A percentile compares a stretch with the other conserved stretches of the same genome.
These are phyloP conservation scores for Rosa persica DNA, from an alignment of 306 rosid genomes.

Conservation along the genomic window DNA sequence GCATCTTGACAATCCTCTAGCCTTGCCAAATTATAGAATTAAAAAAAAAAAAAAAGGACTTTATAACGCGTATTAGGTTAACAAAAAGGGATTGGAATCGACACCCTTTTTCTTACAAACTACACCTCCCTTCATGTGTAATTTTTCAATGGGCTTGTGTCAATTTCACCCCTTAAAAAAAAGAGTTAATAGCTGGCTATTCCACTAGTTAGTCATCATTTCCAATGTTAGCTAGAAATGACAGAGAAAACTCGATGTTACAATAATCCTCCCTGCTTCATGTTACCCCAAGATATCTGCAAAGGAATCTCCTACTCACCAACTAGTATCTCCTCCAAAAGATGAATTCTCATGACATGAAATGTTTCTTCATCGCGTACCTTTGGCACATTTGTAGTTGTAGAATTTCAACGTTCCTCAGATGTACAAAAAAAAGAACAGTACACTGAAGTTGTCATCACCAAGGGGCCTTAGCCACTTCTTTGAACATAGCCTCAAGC, in stretches of 20 bases:
- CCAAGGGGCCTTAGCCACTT: constrained; percentile 54
- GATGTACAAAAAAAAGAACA: not conserved
- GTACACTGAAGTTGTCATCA: constrained; percentile 16
- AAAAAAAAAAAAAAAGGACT: too few species aligned
- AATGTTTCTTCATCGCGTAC: not conserved
- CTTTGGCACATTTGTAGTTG: constrained; percentile 6
- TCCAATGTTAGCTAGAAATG: not conserved
- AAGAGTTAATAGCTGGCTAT: not conserved
- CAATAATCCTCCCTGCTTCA: not conserved
- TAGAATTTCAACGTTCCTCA: not conserved
- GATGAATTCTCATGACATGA: not conserved
- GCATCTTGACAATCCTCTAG: too few species aligned
- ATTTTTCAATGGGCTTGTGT: too few species aligned
- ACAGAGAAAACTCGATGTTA: not conserved
- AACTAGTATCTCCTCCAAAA: not conserved
- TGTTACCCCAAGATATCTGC: not conserved
- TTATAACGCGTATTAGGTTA: too few species aligned
- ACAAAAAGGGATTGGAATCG: too few species aligned
- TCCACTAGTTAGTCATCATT: too few species aligned
- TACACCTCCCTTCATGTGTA: too few species aligned
- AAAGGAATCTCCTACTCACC: not conserved
- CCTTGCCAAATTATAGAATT: too few species aligned
- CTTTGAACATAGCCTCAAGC: constrained; percentile 35
- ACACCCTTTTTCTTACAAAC: too few species aligned
- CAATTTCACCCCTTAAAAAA: too few species aligned